Conservation (phyloP, 768 basidiomycete genomes). For the Lentinula boryana region DNA sequence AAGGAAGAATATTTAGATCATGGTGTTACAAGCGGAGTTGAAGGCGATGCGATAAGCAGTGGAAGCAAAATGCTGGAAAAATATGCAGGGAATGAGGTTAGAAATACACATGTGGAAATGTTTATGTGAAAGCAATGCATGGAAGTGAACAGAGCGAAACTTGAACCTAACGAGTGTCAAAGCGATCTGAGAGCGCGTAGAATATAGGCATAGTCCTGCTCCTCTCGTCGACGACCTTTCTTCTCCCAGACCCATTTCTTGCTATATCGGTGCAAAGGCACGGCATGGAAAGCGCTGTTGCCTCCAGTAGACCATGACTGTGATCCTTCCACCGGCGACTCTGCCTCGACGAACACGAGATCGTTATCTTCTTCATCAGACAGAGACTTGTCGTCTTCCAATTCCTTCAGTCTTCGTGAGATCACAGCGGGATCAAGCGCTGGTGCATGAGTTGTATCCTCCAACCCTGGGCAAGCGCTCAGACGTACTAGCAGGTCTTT, state of each 20-base stretch:
- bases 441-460: not conserved
- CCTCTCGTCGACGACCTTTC: slow-evolving; percentile 28
- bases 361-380: not conserved
- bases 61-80: not conserved
- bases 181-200: slow-evolving; percentile 28
- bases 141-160: not conserved
- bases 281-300: not conserved
- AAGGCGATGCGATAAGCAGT: not conserved
- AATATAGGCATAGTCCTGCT: slow-evolving; percentile 27
- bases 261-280: slow-evolving; percentile 15
- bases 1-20: not conserved
- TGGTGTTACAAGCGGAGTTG: not conserved
- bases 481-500: not conserved
- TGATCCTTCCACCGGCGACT: not conserved
- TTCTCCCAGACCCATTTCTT: slow-evolving; percentile 35
- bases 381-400: not conserved
- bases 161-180: not conserved
- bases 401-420: not conserved
- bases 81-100: not conserved
- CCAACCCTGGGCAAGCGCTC: not conserved
- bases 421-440: not conserved
- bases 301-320: not conserved
- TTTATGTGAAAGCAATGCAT: not conserved
- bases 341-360: not conserved
- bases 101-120: not conserved